Evolutionary conservation across 2,329 filamentous ascomycete genomes (phyloP).

Genomic region (Pseudocercospora macadamiae): DNA sequence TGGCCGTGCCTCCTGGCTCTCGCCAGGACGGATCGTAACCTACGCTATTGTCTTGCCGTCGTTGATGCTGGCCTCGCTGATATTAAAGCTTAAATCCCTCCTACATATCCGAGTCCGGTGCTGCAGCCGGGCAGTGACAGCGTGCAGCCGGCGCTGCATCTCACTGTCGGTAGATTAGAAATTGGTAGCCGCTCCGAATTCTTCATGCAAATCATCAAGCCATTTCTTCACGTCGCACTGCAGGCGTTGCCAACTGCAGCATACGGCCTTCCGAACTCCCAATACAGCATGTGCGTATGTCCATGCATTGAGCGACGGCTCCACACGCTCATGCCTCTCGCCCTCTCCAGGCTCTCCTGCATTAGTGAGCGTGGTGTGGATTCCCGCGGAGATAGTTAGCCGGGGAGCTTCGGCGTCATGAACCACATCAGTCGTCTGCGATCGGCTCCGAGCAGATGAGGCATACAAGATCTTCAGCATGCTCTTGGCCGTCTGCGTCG

Average conservation of each 20-base stretch:
- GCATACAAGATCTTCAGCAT: conserved; percentile 33
- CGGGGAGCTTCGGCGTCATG: background rate
- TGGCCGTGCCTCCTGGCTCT: conserved; percentile 11
- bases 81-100: background rate
- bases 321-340: conserved; percentile 12
- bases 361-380: conserved; percentile 6
- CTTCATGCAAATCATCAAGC: background rate
- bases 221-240: background rate
- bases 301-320: conserved; percentile 1
- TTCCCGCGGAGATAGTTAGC: conserved; percentile 1
- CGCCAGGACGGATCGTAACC: conserved; percentile 7
- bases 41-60: conserved; percentile 1
- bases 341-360: conserved; percentile 13
- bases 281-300: too few relatives aligned
- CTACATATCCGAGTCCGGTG: background rate
- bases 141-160: conserved; percentile 3
- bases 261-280: conserved; percentile 1
- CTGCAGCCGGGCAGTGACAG: background rate
- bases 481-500: conserved; percentile 27
- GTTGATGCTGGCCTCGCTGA: background rate
- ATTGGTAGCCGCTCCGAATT: background rate
- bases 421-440: conserved; percentile 24
- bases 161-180: background rate
- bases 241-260: background rate
- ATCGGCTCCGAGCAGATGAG: conserved; percentile 33